Percentiles rank a stretch among this genome's conserved stretches.
Conservation (phyloP, 1,139 yeast genomes). For the Oligophagozyma castellii region DNA sequence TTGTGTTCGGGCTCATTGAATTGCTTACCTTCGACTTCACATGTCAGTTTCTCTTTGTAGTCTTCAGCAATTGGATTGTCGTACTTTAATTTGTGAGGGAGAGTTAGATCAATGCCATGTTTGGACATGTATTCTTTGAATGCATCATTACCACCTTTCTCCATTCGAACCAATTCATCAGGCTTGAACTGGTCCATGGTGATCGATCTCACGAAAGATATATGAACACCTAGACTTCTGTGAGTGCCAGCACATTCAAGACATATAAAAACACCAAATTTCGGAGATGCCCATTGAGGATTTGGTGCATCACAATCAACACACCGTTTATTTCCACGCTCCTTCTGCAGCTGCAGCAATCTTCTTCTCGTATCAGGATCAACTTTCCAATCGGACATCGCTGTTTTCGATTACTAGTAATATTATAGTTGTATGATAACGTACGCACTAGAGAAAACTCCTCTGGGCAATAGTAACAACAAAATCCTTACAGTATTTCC, state of each 20-base stretch:
- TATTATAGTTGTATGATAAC: too few species aligned
- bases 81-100: conserved; percentile 64
- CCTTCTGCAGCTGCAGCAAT: conserved; percentile 64
- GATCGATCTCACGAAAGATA: conserved; percentile 89
- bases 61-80: conserved; percentile 89
- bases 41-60: conserved; percentile 68
- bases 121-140: conserved; percentile 53
- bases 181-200: conserved; percentile 97
- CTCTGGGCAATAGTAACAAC: too few species aligned
- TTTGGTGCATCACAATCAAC: conserved; percentile 91
- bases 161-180: conserved; percentile 84
- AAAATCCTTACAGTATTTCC: too few species aligned
- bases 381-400: conserved; percentile 53
- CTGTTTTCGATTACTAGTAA: too few species aligned
- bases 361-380: conserved; percentile 86
- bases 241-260: conserved; percentile 96
- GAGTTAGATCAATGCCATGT: conserved; percentile 56
- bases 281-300: conserved; percentile 99
- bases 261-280: conserved; percentile 92
- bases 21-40: conserved; percentile 59
- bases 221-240: conserved; percentile 91
- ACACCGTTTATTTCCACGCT: conserved; percentile 76
- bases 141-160: conserved; percentile 81
- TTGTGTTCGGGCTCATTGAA: conserved; percentile 57
- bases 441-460: too few species aligned